A percentile compares a stretch with the other conserved stretches of the same genome.
These are phyloP conservation scores for Anthoceros angustus DNA, from an alignment of 225 moss, liverwort and hornwort genomes.

Conservation along the genomic window DNA sequence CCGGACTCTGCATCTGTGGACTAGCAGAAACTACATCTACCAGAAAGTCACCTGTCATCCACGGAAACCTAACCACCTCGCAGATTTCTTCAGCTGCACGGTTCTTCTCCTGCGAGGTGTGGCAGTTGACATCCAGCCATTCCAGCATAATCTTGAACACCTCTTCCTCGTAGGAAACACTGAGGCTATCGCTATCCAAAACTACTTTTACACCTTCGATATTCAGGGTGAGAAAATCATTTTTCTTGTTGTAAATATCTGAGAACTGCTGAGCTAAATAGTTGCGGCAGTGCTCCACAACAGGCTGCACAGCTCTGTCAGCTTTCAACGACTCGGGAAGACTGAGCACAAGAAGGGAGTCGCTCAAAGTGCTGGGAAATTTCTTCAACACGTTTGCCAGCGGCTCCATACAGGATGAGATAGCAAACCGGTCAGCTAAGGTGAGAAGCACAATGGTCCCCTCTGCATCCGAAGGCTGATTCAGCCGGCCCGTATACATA, in stretches of 20 bases:
- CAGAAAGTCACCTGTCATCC: constrained; percentile 78
- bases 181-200: constrained; percentile 55
- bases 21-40: constrained; percentile 43
- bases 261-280: constrained; percentile 62
- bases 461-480: constrained; percentile 49
- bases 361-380: constrained; percentile 50
- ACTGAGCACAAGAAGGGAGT: constrained; percentile 56
- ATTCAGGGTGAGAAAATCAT: constrained; percentile 44
- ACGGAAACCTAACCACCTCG: constrained; percentile 59
- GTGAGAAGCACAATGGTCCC: constrained; percentile 48
- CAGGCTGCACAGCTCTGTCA: constrained; percentile 56
- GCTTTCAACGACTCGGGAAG: constrained; percentile 62
- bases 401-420: constrained; percentile 69
- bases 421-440: constrained; percentile 68
- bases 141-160: constrained; percentile 57
- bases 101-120: constrained; percentile 32
- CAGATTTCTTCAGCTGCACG: constrained; percentile 43
- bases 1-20: constrained; percentile 46
- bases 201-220: constrained; percentile 74
- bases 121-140: constrained; percentile 51
- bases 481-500: constrained; percentile 58
- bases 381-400: constrained; percentile 48
- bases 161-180: constrained; percentile 64
- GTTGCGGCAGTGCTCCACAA: constrained; percentile 61
- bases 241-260: constrained; percentile 46